Conservation (phyloP, 176 grass and related monocot genomes). For the Aechmea fasciata region DNA sequence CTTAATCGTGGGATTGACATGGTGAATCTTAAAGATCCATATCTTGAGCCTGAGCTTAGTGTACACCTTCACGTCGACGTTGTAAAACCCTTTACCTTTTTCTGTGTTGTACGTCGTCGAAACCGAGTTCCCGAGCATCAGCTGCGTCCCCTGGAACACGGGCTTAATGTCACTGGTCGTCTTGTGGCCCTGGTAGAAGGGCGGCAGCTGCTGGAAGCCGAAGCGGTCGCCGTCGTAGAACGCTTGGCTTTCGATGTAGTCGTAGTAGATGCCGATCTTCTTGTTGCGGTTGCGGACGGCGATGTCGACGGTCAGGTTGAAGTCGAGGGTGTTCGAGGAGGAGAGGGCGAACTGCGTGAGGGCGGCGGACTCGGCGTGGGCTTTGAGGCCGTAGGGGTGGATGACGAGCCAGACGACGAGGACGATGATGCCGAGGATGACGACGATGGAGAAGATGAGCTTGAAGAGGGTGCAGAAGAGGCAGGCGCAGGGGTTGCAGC, state of each 20-base stretch:
- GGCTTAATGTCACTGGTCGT: conserved; percentile 31
- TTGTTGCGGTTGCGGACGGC: conserved; percentile 22
- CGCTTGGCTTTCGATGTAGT: not conserved
- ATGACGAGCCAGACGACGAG: conserved; percentile 17
- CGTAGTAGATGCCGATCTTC: conserved; percentile 19
- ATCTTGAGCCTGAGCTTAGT: conserved; percentile 42
- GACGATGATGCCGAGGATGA: conserved; percentile 14
- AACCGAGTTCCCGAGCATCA: conserved; percentile 12
- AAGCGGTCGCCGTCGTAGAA: conserved; percentile 9
- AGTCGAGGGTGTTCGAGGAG: not conserved
- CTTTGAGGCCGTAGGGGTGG: conserved; percentile 11
- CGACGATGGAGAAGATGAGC: conserved; percentile 19
- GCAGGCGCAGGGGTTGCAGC: conserved; percentile 12
- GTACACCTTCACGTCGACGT: conserved; percentile 43
- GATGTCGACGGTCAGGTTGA: conserved; percentile 14
- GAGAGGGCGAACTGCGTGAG: conserved; percentile 14
- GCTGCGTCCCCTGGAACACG: conserved; percentile 10
- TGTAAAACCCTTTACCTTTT: conserved; percentile 46
- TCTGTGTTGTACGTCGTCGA: conserved; percentile 41
- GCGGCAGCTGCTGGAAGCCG: not conserved
- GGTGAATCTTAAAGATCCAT: conserved; percentile 28
- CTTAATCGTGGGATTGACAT: conserved; percentile 37
- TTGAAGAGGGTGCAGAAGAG: conserved; percentile 17
- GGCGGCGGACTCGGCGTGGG: conserved; percentile 3
- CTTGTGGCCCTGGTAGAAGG: conserved; percentile 32